Evolutionary conservation across 148 eudicot genomes (phyloP), one percentile per base, ranked within the genome.

Genomic region (Nepenthes gracilis): DNA sequence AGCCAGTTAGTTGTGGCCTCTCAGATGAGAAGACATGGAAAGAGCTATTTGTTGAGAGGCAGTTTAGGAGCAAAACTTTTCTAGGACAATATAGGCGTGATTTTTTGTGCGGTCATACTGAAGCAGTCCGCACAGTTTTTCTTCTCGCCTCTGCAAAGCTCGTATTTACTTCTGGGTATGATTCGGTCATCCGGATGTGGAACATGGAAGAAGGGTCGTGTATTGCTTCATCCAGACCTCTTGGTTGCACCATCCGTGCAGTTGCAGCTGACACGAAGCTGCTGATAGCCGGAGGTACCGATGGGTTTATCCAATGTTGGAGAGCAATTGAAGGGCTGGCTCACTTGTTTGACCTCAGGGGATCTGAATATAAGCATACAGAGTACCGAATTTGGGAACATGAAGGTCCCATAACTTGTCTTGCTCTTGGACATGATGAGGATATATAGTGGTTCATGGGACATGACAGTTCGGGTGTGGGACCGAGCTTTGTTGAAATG

Each of bases 391-490:
- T 93, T 32, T 86, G 97, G 95, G 99, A 78, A 60, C 99, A 94
- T 57, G 84, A 69, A 60, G 97, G 99, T 11, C 86, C 97, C 1
- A 74, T 94, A 57, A 83, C 87, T 53, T 86, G 78, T 73, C 89
- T 89, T 68, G 85, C 88, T 11, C 72, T 23, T 94, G 76, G 97
- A 89, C 75, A 72, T 75, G 50, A 73, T 72, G 54, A 81, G 77
- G 61, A 81, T 94, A 10, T 94, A 82, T 49, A 94, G 99, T 63
- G 97, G 95, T 48, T 94, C 99, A 9, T 94, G 99, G 99, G 99
- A 94, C 64, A 94, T 86, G 97, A 84, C 90, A 38, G 72, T 94
- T 12, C 81, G 97, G 65, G 66, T 89, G 54, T 89, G 97, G 99
- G 97, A 88, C 49, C 95, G 97, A 59, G 62, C 65, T 59, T 66